Evolutionary conservation across 768 basidiomycete genomes (phyloP).

Genomic region (Pulveroboletus sp.): DNA sequence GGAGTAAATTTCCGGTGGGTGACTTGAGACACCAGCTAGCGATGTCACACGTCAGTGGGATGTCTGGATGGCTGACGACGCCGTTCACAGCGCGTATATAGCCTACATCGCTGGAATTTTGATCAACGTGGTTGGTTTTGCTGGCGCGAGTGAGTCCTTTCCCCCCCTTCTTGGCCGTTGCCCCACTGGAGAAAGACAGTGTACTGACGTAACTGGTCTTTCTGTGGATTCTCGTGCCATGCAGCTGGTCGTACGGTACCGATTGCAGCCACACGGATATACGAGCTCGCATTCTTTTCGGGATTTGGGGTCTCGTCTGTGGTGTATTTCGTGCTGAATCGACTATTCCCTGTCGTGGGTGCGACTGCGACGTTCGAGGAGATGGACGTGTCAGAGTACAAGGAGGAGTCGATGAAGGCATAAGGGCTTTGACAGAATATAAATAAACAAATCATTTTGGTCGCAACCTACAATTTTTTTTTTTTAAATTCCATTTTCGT

Average conservation of each 20-base stretch:
- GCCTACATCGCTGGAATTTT: conserved; percentile 71
- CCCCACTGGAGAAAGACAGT: background rate
- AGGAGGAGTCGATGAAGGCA: background rate
- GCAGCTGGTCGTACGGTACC: conserved; percentile 58
- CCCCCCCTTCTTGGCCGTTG: background rate
- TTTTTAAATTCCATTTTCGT: conserved; percentile 9
- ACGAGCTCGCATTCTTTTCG: conserved; percentile 79
- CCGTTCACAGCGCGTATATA: conserved; percentile 47
- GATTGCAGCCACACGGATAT: conserved; percentile 65
- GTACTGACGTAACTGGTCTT: background rate
- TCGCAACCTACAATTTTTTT: background rate
- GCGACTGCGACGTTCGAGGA: conserved; percentile 46
- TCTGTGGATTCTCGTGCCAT: background rate
- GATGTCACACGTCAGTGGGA: background rate
- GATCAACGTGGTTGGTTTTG: conserved; percentile 80
- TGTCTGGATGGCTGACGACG: background rate
- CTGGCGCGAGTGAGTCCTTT: conserved; percentile 55
- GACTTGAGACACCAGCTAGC: background rate
- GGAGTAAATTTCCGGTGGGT: conserved; percentile 66
- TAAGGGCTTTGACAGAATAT: conserved; percentile 2
- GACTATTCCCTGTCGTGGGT: conserved; percentile 57
- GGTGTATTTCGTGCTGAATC: conserved; percentile 57
- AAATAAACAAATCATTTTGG: too few species aligned
- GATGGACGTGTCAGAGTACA: conserved; percentile 44
- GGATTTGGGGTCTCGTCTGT: conserved; percentile 68